Conservation (phyloP, 331 rosid genomes). For the Spiraea crenata region DNA sequence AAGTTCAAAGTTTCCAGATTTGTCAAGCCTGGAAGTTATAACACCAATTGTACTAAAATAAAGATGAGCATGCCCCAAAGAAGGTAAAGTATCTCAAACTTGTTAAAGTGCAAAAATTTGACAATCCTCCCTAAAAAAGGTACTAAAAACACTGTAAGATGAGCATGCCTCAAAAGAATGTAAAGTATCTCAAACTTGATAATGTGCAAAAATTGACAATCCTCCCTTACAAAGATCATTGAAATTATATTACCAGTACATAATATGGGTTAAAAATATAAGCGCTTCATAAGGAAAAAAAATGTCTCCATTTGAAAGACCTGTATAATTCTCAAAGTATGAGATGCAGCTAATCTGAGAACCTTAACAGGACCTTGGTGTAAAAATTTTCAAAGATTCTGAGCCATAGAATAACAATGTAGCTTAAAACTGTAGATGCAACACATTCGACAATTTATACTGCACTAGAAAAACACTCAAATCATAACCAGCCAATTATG, state of each 20-base stretch:
- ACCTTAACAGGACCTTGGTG: not conserved
- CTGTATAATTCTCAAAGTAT: too few species aligned
- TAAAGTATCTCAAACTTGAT: not conserved
- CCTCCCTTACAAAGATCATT: not conserved
- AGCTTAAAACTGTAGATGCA: not conserved
- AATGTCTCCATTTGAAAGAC: too few species aligned
- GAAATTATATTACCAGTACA: too few species aligned
- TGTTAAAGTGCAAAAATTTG: not conserved
- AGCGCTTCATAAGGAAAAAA: not conserved
- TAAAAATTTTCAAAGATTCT: not conserved
- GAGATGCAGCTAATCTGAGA: too few species aligned
- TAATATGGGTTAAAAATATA: not conserved
- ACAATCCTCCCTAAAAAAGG: not conserved
- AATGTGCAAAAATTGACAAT: not conserved
- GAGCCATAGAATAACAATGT: not conserved
- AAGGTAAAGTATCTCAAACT: not conserved
- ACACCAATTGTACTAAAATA: constrained; percentile 6
- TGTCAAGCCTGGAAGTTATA: constrained; percentile 47
- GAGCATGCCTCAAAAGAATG: not conserved
- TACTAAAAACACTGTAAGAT: not conserved
- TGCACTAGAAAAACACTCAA: not conserved
- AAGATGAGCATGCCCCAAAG: not conserved
- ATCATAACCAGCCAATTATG: not conserved
- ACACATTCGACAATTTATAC: not conserved
- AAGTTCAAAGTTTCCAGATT: constrained; percentile 58